Conservation (phyloP, 164 flowering plant species). For the Vitis cinerea region DNA sequence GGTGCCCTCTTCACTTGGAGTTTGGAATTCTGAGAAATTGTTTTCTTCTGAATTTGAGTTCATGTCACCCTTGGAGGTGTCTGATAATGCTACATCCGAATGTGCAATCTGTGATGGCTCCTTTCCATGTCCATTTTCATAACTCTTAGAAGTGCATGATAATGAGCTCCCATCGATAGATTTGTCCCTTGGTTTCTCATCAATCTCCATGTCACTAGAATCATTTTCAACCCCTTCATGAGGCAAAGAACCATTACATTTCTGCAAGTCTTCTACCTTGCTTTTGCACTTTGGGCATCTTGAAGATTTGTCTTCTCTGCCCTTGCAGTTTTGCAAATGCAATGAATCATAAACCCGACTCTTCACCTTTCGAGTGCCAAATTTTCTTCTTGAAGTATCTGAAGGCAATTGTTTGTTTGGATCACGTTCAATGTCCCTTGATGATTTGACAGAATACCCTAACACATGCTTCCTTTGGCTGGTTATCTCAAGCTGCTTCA, state of each 20-base stretch:
- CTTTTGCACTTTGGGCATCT: constrained; percentile 16
- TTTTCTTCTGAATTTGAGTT: neutral
- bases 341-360: constrained; percentile 28
- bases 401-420: constrained; percentile 19
- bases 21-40: too few species aligned
- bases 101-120: constrained; percentile 3
- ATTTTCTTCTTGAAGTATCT: constrained; percentile 27
- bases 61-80: constrained; percentile 3
- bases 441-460: constrained; percentile 23
- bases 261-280: constrained; percentile 15
- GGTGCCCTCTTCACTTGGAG: too few species aligned
- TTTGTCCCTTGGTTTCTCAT: constrained; percentile 31
- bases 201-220: constrained; percentile 38
- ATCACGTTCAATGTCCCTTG: constrained; percentile 14
- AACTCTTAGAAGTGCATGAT: constrained; percentile 13
- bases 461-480: constrained; percentile 36
- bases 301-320: constrained; percentile 9
- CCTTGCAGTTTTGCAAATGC: constrained; percentile 21
- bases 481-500: constrained; percentile 63
- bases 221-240: constrained; percentile 22
- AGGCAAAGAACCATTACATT: constrained; percentile 1
- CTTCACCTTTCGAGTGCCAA: constrained; percentile 30
- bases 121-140: constrained; percentile 15
- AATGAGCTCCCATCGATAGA: constrained; percentile 23
- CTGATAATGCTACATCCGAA: constrained; percentile 6